These are phyloP conservation scores for Tricholoma hemisulphureum DNA, from an alignment of 768 basidiomycete species.

Conservation along the genomic window DNA sequence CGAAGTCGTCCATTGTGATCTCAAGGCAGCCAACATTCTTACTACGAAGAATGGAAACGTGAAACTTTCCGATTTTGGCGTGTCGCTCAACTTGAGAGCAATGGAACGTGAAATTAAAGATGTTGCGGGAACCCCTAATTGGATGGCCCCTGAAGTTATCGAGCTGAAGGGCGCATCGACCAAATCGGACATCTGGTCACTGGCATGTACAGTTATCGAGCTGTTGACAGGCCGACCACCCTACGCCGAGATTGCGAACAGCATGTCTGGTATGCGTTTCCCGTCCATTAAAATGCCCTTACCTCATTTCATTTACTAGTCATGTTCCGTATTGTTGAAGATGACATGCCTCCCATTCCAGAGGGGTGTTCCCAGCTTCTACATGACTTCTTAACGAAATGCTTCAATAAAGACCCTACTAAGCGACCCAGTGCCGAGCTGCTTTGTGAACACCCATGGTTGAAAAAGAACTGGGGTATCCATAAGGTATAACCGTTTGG, in stretches of 20 bases:
- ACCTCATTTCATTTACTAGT: slow-evolving; percentile 40
- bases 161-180: slow-evolving; percentile 91
- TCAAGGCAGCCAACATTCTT: slow-evolving; percentile 99
- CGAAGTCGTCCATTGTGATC: slow-evolving; percentile 94
- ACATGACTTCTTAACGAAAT: slow-evolving; percentile 76
- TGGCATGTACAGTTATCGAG: slow-evolving; percentile 94
- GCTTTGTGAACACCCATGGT: slow-evolving; percentile 90
- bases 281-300: slow-evolving; percentile 6
- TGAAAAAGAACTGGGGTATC: slow-evolving; percentile 76
- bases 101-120: slow-evolving; percentile 84
- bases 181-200: slow-evolving; percentile 93
- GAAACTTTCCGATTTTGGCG: slow-evolving; percentile 96
- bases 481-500: slow-evolving; percentile 59
- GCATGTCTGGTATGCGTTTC: slow-evolving; percentile 73
- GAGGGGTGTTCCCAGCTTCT: slow-evolving; percentile 74
- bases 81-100: slow-evolving; percentile 91
- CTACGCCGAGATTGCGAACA: slow-evolving; percentile 84
- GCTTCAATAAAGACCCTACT: slow-evolving; percentile 86
- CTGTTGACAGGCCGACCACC: slow-evolving; percentile 90
- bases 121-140: slow-evolving; percentile 94
- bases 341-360: slow-evolving; percentile 84
- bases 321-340: slow-evolving; percentile 98
- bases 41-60: slow-evolving; percentile 97
- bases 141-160: slow-evolving; percentile 99
- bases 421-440: slow-evolving; percentile 80